A percentile compares a stretch with the other conserved stretches of the same genome.
phyloP scores from a whole-genome alignment of 352 stramenopile species.

The Globisporangium nodosum region DNA sequence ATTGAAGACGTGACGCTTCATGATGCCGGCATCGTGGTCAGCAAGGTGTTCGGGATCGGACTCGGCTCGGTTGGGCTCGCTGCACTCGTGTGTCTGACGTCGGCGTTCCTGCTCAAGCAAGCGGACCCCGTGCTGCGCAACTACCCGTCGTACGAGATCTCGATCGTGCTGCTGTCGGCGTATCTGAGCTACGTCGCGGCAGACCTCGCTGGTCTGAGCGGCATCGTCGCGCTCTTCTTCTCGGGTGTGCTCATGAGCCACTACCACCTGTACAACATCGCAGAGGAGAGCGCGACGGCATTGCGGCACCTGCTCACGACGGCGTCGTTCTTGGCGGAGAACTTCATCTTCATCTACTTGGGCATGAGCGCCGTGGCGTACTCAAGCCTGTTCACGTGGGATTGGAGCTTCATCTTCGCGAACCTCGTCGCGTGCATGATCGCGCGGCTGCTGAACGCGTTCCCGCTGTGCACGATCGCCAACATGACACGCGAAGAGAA shows the following conservation, averaged over 20 bases:
- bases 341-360: constrained; percentile 87
- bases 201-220: constrained; percentile 73
- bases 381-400: constrained; percentile 73
- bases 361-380: constrained; percentile 82
- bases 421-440: constrained; percentile 66
- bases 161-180: constrained; percentile 74
- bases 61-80: constrained; percentile 76
- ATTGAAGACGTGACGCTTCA: constrained; percentile 68
- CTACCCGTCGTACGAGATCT: constrained; percentile 86
- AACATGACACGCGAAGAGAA: constrained; percentile 64
- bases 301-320: constrained; percentile 79
- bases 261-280: constrained; percentile 83
- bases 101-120: constrained; percentile 78
- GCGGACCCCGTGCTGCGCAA: constrained; percentile 62
- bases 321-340: constrained; percentile 77
- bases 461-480: constrained; percentile 71
- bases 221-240: constrained; percentile 94
- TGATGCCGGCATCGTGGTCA: constrained; percentile 68
- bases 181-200: constrained; percentile 82
- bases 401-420: constrained; percentile 77
- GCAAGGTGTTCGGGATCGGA: constrained; percentile 79
- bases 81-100: constrained; percentile 66
- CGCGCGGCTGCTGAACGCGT: constrained; percentile 66
- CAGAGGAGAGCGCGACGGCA: constrained; percentile 67
- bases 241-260: constrained; percentile 87